phyloP scores from a whole-genome alignment of 208 protist genomes.

The Crithidia acanthocephali region DNA sequence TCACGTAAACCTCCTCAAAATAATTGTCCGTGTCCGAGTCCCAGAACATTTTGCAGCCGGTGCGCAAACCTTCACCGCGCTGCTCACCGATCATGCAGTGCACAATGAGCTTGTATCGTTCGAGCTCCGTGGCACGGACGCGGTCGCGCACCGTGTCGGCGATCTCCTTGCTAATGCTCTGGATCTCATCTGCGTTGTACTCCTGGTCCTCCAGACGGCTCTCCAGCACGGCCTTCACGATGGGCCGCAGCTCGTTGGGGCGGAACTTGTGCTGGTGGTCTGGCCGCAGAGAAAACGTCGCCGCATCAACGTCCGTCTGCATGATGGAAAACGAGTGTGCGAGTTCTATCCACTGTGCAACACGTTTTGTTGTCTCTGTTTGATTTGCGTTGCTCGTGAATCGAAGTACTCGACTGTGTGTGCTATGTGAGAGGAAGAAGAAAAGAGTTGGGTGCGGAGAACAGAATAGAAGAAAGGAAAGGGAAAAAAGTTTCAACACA shows the following conservation, averaged over 20 bases:
- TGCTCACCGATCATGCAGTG: conserved; percentile 95
- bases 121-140: conserved; percentile 80
- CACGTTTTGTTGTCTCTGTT: too few species aligned
- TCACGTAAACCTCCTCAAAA: conserved; percentile 93
- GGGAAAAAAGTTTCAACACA: too few species aligned
- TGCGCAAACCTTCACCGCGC: conserved; percentile 88
- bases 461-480: too few species aligned
- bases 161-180: conserved; percentile 94
- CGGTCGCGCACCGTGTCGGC: conserved; percentile 90
- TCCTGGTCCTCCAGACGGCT: conserved; percentile 82
- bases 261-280: conserved; percentile 88
- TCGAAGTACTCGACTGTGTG: too few species aligned
- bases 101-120: conserved; percentile 94
- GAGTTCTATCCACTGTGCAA: too few species aligned
- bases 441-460: too few species aligned
- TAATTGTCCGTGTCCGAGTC: conserved; percentile 96
- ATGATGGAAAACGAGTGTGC: conserved; percentile 31
- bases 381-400: too few species aligned
- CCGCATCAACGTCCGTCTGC: conserved; percentile 67
- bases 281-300: conserved; percentile 90
- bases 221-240: conserved; percentile 81
- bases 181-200: conserved; percentile 92
- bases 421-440: too few species aligned
- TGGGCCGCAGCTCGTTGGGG: conserved; percentile 76
- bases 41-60: conserved; percentile 96